Conservation (phyloP, 2,329 filamentous ascomycete genomes). For the Fusarium subglutinans region DNA sequence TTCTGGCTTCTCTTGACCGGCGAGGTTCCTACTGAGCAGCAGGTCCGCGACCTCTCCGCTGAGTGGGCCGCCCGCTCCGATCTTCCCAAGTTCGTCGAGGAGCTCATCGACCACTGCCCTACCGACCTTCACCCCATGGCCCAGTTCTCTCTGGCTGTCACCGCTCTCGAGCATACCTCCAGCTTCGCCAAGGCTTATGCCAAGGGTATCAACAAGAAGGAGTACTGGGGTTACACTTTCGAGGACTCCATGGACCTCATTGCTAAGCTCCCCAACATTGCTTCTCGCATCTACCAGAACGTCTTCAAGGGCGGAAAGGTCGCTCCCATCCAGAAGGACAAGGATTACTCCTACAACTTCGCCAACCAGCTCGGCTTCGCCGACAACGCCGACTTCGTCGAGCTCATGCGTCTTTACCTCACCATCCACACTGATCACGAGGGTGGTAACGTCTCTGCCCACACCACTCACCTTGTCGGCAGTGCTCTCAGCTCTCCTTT, state of each 20-base stretch:
- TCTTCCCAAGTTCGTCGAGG: slow-evolving; percentile 97
- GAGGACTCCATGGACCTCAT: slow-evolving; percentile 99
- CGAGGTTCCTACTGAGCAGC: slow-evolving; percentile 96
- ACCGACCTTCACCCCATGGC: slow-evolving; percentile 99
- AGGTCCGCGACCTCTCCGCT: slow-evolving; percentile 96
- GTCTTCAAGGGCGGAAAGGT: slow-evolving; percentile 99
- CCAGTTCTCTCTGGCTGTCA: slow-evolving; percentile 97
- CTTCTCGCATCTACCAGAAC: slow-evolving; percentile 99
- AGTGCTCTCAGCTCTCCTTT: slow-evolving; percentile 96
- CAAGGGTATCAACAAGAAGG: slow-evolving; percentile 98
- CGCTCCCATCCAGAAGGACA: slow-evolving; percentile 93
- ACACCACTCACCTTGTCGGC: slow-evolving; percentile 98
- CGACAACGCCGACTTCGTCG: slow-evolving; percentile 94
- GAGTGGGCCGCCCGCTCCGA: slow-evolving; percentile 99
- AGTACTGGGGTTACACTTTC: slow-evolving; percentile 99
- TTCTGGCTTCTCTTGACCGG: slow-evolving; percentile 99
- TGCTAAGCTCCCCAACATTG: slow-evolving; percentile 98
- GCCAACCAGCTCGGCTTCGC: slow-evolving; percentile 99
- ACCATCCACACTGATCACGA: slow-evolving; percentile 99
- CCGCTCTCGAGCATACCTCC: slow-evolving; percentile 97
- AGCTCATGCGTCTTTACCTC: slow-evolving; percentile 98
- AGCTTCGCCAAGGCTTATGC: slow-evolving; percentile 98
- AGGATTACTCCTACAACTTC: slow-evolving; percentile 99
- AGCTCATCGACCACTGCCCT: slow-evolving; percentile 99
- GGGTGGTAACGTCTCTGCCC: slow-evolving; percentile 97